These are phyloP conservation scores for Scorias spongiosa DNA, from an alignment of 2,329 filamentous ascomycete genomes.

Conservation along the genomic window DNA sequence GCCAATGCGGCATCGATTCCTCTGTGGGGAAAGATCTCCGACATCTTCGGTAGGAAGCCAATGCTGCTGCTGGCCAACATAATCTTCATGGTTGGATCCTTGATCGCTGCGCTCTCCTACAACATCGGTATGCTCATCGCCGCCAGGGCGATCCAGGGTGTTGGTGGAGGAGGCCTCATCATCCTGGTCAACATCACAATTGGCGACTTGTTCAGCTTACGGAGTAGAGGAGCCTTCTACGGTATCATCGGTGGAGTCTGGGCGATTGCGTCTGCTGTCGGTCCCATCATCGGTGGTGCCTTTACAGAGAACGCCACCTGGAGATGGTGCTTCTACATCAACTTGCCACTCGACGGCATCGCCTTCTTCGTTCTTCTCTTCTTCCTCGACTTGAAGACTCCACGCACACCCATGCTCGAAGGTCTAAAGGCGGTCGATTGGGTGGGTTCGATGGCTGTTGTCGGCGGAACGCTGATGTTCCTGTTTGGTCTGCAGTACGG, in stretches of 20 bases:
- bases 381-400: constrained; percentile 52
- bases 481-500: constrained; percentile 77
- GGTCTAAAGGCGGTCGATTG: constrained; percentile 53
- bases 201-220: constrained; percentile 47
- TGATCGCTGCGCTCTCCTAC: constrained; percentile 43
- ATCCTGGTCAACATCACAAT: constrained; percentile 50
- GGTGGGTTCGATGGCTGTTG: constrained; percentile 49
- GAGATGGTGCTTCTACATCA: constrained; percentile 54
- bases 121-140: constrained; percentile 48
- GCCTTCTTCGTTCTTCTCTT: constrained; percentile 45
- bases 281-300: constrained; percentile 51
- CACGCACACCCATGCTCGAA: constrained; percentile 44
- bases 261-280: constrained; percentile 50
- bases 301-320: constrained; percentile 49
- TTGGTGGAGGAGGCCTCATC: constrained; percentile 48
- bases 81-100: constrained; percentile 46
- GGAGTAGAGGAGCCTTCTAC: constrained; percentile 41
- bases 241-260: constrained; percentile 52
- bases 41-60: constrained; percentile 52
- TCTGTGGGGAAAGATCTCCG: constrained; percentile 48
- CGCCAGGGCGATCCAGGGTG: constrained; percentile 46
- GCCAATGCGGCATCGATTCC: constrained; percentile 36
- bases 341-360: constrained; percentile 46
- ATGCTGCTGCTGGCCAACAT: constrained; percentile 44
- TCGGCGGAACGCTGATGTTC: constrained; percentile 71